These are phyloP conservation scores for Giardia duodenalis DNA, from an alignment of 208 protist genomes.

Conservation along the genomic window DNA sequence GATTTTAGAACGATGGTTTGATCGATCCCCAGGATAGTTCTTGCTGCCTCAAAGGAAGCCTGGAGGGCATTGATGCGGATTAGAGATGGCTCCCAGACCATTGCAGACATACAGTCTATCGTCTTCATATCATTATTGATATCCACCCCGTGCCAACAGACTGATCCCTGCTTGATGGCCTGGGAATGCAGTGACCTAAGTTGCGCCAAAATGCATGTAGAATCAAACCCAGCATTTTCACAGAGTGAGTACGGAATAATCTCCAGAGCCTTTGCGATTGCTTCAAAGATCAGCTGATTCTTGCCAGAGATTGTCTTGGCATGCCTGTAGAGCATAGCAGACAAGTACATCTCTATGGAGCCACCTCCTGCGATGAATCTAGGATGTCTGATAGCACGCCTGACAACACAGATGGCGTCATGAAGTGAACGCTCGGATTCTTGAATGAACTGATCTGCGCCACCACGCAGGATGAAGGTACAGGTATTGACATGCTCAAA, in stretches of 20 bases:
- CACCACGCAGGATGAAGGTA: conserved; percentile 80
- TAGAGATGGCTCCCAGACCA: conserved; percentile 95
- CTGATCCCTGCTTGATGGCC: conserved; percentile 40
- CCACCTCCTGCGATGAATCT: conserved; percentile 95
- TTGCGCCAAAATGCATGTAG: conserved; percentile 96
- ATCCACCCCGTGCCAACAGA: conserved; percentile 88
- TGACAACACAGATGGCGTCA: conserved; percentile 98
- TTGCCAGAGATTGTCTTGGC: conserved; percentile 84
- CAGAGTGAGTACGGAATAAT: conserved; percentile 92
- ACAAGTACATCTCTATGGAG: conserved; percentile 98
- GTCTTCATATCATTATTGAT: conserved; percentile 80
- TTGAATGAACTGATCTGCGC: conserved; percentile 95
- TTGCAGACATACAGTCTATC: conserved; percentile 72
- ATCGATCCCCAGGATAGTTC: conserved; percentile 95
- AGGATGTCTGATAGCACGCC: conserved; percentile 78
- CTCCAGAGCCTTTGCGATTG: conserved; percentile 95
- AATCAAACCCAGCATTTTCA: conserved; percentile 98
- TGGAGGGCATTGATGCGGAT: conserved; percentile 92
- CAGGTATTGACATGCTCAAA: conserved; percentile 66
- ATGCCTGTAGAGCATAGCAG: conserved; percentile 78
- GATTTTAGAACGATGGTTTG: conserved; percentile 82
- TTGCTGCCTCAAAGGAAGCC: conserved; percentile 95
- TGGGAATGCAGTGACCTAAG: conserved; percentile 85
- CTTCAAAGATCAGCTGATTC: conserved; percentile 89
- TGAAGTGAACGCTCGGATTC: conserved; percentile 95